A percentile compares a stretch with the other conserved stretches of the same genome.
These are phyloP conservation scores for Clavulina sp. DNA, from an alignment of 768 basidiomycete genomes.

Conservation along the genomic window DNA sequence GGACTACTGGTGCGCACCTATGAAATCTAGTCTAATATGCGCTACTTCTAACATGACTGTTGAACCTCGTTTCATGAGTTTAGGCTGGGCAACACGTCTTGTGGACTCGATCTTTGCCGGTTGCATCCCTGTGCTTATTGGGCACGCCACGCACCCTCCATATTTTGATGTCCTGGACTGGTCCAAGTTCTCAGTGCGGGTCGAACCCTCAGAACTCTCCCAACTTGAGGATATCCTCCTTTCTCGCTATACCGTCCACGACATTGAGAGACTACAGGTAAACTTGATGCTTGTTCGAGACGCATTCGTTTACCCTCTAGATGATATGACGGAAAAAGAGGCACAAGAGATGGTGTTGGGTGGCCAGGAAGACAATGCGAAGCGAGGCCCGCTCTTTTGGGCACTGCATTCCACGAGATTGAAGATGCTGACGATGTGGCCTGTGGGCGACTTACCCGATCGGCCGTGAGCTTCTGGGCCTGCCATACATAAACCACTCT, in stretches of 20 bases:
- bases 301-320: slow-evolving; percentile 22
- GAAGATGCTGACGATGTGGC: slow-evolving; percentile 19
- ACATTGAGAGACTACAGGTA: slow-evolving; percentile 21
- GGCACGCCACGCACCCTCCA: slow-evolving; percentile 23
- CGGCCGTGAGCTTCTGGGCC: too few species aligned
- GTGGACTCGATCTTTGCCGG: slow-evolving; percentile 26
- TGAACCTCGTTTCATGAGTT: too few species aligned
- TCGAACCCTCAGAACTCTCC: slow-evolving; percentile 22
- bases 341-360: slow-evolving; percentile 11
- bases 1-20: slow-evolving; percentile 13
- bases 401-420: slow-evolving; percentile 21
- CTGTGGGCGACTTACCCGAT: too few species aligned
- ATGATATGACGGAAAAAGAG: slow-evolving; percentile 19
- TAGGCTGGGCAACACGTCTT: slow-evolving; percentile 22
- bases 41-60: too few species aligned
- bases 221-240: slow-evolving; percentile 21
- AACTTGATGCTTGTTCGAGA: slow-evolving; percentile 22
- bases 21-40: not conserved
- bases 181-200: slow-evolving; percentile 22
- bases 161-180: slow-evolving; percentile 24
- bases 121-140: slow-evolving; percentile 26
- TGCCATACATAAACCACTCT: too few species aligned
- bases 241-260: slow-evolving; percentile 16
- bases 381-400: slow-evolving; percentile 22
- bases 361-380: too few species aligned